phyloP scores from a whole-genome alignment of 345 rosid genomes.

The Rhodomyrtus tomentosa region DNA sequence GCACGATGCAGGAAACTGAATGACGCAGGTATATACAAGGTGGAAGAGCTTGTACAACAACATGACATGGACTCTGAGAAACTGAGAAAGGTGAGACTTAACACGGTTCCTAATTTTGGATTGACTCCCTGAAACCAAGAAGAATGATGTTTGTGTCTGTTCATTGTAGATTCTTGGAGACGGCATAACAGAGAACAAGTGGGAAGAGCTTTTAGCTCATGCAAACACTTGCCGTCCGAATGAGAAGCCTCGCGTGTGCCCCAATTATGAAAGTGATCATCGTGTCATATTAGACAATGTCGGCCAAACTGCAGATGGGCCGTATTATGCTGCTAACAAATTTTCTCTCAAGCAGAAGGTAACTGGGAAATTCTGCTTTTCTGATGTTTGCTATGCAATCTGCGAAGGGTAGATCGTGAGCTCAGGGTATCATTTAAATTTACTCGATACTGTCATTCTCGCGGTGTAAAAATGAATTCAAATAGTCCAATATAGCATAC shows the following conservation, averaged over 20 bases:
- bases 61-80: slow-evolving; percentile 28
- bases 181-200: neutral
- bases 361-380: neutral
- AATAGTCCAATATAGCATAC: neutral
- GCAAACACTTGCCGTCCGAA: neutral
- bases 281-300: too few species aligned
- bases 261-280: neutral
- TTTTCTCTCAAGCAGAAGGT: neutral
- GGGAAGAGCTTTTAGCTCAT: neutral
- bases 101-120: neutral
- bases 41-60: slow-evolving; percentile 55
- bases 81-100: neutral
- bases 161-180: neutral
- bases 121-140: neutral
- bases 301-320: neutral
- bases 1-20: slow-evolving; percentile 57
- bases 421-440: neutral
- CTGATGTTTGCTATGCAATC: neutral
- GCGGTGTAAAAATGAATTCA: neutral
- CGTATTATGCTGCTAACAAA: too few species aligned
- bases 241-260: neutral
- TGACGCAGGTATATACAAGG: slow-evolving; percentile 44
- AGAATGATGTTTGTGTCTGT: neutral
- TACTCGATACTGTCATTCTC: neutral
- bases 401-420: neutral